These are phyloP conservation scores for Haplographium delicatum DNA, from an alignment of 495 filamentous ascomycete genomes.

Conservation along the genomic window DNA sequence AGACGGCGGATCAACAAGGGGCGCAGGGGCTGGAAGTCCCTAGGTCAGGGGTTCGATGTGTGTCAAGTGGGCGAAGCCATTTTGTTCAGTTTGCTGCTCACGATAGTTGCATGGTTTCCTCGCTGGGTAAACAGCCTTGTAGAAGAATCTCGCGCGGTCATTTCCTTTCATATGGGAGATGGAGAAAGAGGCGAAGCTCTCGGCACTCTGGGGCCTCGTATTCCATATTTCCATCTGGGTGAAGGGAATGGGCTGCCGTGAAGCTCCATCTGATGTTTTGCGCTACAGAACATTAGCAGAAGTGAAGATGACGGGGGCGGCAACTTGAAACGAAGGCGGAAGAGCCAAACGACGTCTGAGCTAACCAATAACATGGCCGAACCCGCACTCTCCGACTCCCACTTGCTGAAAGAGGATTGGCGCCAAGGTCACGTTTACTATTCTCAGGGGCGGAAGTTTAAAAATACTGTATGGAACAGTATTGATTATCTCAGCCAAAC, in stretches of 20 bases:
- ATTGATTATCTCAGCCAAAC: neutral
- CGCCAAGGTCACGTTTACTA: neutral
- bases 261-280: no score
- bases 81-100: neutral
- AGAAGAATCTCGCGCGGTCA: no score
- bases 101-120: slow-evolving; percentile 14
- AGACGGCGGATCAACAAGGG: slow-evolving; percentile 2
- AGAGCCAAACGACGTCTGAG: neutral
- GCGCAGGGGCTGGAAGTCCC: neutral
- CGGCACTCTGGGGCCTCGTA: no score
- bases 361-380: neutral
- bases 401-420: slow-evolving; percentile 5
- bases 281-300: slow-evolving; percentile 1
- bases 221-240: no score
- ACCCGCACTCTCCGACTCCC: neutral
- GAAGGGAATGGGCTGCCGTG: no score
- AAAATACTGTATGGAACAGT: no score
- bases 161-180: no score
- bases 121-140: slow-evolving; percentile 5
- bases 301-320: neutral
- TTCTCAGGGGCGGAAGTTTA: neutral
- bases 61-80: neutral
- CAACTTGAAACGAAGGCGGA: slow-evolving; percentile 4
- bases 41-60: neutral
- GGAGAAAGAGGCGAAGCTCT: no score